Evolutionary conservation across 1,139 yeast species (phyloP), one percentile per base, ranked within the genome.

Genomic region (Dujonia santamariae): DNA sequence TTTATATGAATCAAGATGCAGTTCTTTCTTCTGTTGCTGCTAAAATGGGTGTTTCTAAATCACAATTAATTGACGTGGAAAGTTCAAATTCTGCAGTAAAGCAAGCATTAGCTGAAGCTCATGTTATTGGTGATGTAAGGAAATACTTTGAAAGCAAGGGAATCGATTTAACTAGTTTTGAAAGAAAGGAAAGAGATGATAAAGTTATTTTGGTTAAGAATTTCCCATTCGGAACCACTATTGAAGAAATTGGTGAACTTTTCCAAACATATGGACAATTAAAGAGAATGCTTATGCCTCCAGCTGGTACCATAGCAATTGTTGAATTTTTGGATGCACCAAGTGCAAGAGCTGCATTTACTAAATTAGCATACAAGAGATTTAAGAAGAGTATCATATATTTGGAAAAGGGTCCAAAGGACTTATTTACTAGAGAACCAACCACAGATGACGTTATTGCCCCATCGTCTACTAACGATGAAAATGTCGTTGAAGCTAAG

Each of bases 81-180:
- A 85, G 81, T 46, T 75, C 96, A 4, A 81, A 74, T 44, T 85
- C 96, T 34, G 97, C 96, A 1, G 97, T 92, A n/a, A 87, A 88
- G 53, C 97, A 90, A 59, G 97, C 98, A 0, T 73, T 92, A 44
- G 98, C 99, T 0, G 99, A 92, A 63, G 95, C 97, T 1, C 92
- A 88, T 53, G 96, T 90, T 16, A 82, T 92, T 51, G 94, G 92
- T 30, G 94, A 85, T 56, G 96, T 92, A 11, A 78, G 96, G 51
- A 78, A 78, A 47, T 92, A 79, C 59, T 92, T 92, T 56, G 95
- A 87, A 55, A 61, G 67, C 15, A 82, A 81, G 53, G 96, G 96
- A 16, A 86, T 94, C 27, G 97, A 92, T 61, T 65, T 92, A 41
- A 67, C 83, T 4, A 73, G 80, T 25, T 92, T 92, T 53, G 72